Evolutionary conservation across 257 asterid species (phyloP), one percentile per base, ranked within the genome.

Genomic region (Hygrophila difformis): DNA sequence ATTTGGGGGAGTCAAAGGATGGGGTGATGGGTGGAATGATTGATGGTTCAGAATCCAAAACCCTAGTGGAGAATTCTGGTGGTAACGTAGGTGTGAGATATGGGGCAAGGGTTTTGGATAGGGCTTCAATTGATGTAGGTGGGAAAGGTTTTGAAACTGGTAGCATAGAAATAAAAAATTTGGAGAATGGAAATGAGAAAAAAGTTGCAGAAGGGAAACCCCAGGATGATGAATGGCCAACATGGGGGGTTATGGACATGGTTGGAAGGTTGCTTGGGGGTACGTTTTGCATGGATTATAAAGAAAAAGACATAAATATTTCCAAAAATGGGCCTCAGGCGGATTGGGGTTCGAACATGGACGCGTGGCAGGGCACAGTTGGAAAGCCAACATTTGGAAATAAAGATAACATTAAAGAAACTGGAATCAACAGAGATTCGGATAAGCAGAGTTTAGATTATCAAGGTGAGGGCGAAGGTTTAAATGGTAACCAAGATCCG

Each of bases 211-310:
- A 47, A 43, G 41, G 29, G 52, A 62, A 20, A 29, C 39, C 66
- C 26, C 44, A 48, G 1, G 39, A 12, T 16, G 38, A 49, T 41
- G 65, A 33, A 15, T 56, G 69, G 69, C 64, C 45, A 35, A 43
- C 64, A 18, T 60, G 66, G 75, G 61, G 64, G 15, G 65, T 75
- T 59, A 58, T 75, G 76, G 22, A 59, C 45, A 40, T 75, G 67
- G 83, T 75, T 54, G 67, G 66, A 4, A 75, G 65, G 59, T 71
- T 71, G 42, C 61, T 71, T 31, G 60, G 56, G 18, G 73, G 83
- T 21, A 64, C 29, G 42, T 49, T 57, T 35, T n/a, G 42, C 19
- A 35, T 66, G 65, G 75, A 64, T 52, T 46, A 65, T 11, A 70
- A 54, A 44, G 42, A 24, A 22, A 64, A 65, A 9, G 65, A 46